Evolutionary conservation across 1,284 basidiomycete species (phyloP).

Genomic region (Cerioporus squamosus): DNA sequence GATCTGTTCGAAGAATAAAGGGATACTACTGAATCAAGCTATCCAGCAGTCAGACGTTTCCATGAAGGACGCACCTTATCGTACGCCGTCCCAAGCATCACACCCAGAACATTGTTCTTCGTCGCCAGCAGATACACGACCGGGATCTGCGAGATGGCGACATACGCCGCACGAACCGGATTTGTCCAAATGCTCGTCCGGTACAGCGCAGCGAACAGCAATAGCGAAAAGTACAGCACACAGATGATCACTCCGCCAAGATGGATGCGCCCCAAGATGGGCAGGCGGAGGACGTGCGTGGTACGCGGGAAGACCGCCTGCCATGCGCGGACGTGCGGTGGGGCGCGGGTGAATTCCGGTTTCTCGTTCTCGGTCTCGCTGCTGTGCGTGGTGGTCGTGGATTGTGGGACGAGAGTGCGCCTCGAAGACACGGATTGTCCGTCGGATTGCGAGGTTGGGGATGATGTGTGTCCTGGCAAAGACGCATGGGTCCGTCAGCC

Average conservation of each 20-base stretch:
- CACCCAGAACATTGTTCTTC: constrained; percentile 76
- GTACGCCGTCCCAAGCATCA: constrained; percentile 70
- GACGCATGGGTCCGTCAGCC: too few relatives aligned
- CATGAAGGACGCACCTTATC: constrained; percentile 55
- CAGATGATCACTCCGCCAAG: constrained; percentile 52
- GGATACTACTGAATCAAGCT: background rate
- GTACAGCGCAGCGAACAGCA: constrained; percentile 56
- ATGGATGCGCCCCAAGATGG: constrained; percentile 51
- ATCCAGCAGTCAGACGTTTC: background rate
- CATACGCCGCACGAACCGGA: constrained; percentile 58
- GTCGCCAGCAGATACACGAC: constrained; percentile 70
- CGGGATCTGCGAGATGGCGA: constrained; percentile 73
- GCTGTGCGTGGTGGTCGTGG: background rate
- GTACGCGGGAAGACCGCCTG: background rate
- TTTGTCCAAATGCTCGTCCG: constrained; percentile 58
- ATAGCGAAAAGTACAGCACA: constrained; percentile 47
- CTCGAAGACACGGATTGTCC: background rate
- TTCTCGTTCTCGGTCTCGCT: background rate
- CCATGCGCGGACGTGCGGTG: constrained; percentile 1
- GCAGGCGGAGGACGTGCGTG: constrained; percentile 25
- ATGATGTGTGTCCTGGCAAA: background rate
- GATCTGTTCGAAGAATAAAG: constrained; percentile 45
- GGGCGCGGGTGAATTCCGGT: background rate
- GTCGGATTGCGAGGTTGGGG: background rate
- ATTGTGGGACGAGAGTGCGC: background rate